Evolutionary conservation across 2,329 filamentous ascomycete species (phyloP), one percentile per base, ranked within the genome.

Genomic region (Ophiostoma quercus): DNA sequence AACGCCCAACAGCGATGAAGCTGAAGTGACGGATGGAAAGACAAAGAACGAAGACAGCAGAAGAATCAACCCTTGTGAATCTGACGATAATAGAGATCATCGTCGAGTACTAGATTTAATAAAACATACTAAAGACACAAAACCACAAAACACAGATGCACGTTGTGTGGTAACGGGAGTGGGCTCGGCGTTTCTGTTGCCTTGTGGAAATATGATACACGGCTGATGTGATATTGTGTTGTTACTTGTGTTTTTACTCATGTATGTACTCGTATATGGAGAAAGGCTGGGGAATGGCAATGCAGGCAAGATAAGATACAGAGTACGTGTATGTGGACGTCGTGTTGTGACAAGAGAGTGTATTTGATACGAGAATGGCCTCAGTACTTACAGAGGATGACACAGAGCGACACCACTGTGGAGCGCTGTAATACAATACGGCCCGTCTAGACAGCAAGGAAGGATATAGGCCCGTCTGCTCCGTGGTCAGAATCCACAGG

Each of bases 381-480:
- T 14, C 39, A 41, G 39, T 41, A 41, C 39, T 14, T 47, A n/a
- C 6, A 7, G 43, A 47, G 43, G 25, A 29, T 29, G 25, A 29
- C 25, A 29, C 25, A 29, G 25, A 29, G 25, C 25, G 25, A 47
- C 43, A 47, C 14, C 16, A 47, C 43, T 47, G 43, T 47, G 43
- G 43, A 47, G 43, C 43, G 43, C 16, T 47, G 16, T 47, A 47
- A 8, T 47, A 47, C 43, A n/a, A 57, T 25, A 57, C 51, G 51
- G 51, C 22, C 51, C 51, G 51, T 57, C 47, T 57, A 57, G 51
- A 11, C 22, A 57, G 51, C 22, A 25, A 25, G 51, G n/a, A 57
- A 57, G 51, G 51, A 29, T 57, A 57, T 57, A 57, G 51, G 51
- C n/a, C 51, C 51, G 51, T 57, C 51, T 57, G 22, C 51, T 29